Evolutionary conservation across 495 filamentous ascomycete species (phyloP).

Genomic region (Geoglossum glabrum): DNA sequence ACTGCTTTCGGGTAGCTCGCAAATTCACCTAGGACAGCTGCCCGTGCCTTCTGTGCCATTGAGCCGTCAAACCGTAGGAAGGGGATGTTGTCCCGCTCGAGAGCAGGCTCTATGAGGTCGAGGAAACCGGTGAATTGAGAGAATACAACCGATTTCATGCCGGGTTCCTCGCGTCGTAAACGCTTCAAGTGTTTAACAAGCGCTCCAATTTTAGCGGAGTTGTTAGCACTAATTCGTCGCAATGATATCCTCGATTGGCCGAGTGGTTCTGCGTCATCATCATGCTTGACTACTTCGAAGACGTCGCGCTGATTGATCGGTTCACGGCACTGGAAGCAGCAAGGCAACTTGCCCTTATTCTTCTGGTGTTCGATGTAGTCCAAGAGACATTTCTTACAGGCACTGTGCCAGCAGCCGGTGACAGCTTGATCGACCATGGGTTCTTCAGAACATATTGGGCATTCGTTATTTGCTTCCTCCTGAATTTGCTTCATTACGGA

Average conservation of each 20-base stretch:
- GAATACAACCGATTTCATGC: constrained; percentile 82
- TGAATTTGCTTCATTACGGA: constrained; percentile 81
- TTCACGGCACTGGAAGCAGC: constrained; percentile 78
- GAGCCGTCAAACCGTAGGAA: constrained; percentile 79
- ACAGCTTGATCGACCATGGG: constrained; percentile 87
- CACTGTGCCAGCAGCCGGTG: constrained; percentile 90
- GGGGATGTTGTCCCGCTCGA: constrained; percentile 47
- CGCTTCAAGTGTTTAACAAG: constrained; percentile 53
- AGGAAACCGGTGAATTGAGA: constrained; percentile 95
- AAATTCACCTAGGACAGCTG: constrained; percentile 56
- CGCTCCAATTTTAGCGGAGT: constrained; percentile 72
- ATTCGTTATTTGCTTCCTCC: constrained; percentile 71
- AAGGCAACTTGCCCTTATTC: constrained; percentile 48
- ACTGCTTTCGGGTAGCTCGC: constrained; percentile 20
- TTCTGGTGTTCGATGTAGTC: constrained; percentile 76
- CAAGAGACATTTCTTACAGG: constrained; percentile 77
- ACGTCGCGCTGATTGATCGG: constrained; percentile 64
- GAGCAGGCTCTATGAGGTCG: constrained; percentile 64
- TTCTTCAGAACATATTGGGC: constrained; percentile 85
- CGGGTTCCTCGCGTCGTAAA: constrained; percentile 35
- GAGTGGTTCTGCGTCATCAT: constrained; percentile 8
- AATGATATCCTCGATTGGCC: constrained; percentile 42
- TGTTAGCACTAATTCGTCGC: constrained; percentile 54
- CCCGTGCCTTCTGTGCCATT: constrained; percentile 68
- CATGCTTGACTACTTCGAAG: constrained; percentile 65